Evolutionary conservation across 768 basidiomycete genomes (phyloP), one percentile per base, ranked within the genome.

Genomic region (Suillus subalutaceus): DNA sequence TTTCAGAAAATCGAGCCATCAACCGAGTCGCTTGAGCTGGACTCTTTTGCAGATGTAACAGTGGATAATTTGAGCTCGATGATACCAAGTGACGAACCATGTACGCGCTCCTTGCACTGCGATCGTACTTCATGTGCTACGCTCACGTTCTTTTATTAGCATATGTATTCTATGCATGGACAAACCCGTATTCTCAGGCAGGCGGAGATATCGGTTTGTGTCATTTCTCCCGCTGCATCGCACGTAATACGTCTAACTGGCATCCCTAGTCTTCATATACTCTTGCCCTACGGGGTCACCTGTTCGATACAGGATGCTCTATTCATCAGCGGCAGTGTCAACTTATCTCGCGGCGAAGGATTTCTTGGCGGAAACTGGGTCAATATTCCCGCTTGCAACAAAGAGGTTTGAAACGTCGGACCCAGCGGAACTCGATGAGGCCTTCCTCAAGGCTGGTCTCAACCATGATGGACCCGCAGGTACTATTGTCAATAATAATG

Each of bases 261-360:
- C 10, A 15, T 32, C 38, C n/a, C 8, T 68, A 94, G 91, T 92
- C 60, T 96, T 95, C 78, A 92, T 97, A 65, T 99, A 98, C 78
- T 92, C 91, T 23, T 99, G 96, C 75, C 96, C 96, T 0, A 84
- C 89, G 4, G 72, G 78, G 16, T 93, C 92, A 7, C 91, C 92
- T 1, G 84, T 97, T 78, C 94, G 93, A 72, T 82, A 89, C 67
- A 86, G 95, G 53, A 96, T 99, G 93, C 74, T 97, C 43, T 97
- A 96, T 78, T 93, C 94, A 0, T 89, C 90, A 2, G 89, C 88
- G 10, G 86, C 86, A 13, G 71, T 82, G 12, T 76, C 84, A 23
- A 82, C 90, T 8, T 90, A 86, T 71, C 81, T 83, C 61, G 78
- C 84, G 9, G 88, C 85, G 40, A 88, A 88, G 67, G 78, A 77